Percentiles rank a stretch among this genome's conserved stretches.
phyloP scores from a whole-genome alignment of 2,329 filamentous ascomycete species.

The Hypoxylon sp. region DNA sequence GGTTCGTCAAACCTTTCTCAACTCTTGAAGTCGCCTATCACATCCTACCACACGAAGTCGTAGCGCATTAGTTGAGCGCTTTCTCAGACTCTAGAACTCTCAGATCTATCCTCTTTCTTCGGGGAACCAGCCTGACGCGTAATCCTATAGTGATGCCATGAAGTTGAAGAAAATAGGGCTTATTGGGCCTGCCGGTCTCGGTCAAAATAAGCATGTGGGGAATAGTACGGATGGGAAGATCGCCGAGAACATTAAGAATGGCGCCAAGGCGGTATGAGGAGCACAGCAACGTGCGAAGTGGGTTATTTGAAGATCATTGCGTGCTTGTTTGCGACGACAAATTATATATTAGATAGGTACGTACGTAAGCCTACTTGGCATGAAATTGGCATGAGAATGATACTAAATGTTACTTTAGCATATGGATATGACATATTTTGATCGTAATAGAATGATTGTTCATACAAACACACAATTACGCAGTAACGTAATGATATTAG shows the following conservation, averaged over 20 bases:
- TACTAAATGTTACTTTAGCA: too few relatives aligned
- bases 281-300: background rate
- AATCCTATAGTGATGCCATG: background rate
- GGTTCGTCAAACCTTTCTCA: background rate
- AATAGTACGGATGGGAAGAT: background rate
- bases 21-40: background rate
- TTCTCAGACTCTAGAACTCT: background rate
- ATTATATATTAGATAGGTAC: too few relatives aligned
- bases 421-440: too few relatives aligned
- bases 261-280: background rate
- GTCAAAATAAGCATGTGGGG: background rate
- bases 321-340: background rate
- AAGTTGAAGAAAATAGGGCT: too few relatives aligned
- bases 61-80: background rate
- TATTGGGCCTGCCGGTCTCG: background rate
- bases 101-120: background rate
- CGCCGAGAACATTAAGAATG: background rate
- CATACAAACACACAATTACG: too few relatives aligned
- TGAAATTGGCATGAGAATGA: too few relatives aligned
- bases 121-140: background rate
- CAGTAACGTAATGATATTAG: too few relatives aligned
- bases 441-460: too few relatives aligned
- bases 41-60: background rate
- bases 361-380: too few relatives aligned
- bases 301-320: background rate